These are phyloP conservation scores for Darksidea phi DNA, from an alignment of 495 filamentous ascomycete genomes.

Conservation along the genomic window DNA sequence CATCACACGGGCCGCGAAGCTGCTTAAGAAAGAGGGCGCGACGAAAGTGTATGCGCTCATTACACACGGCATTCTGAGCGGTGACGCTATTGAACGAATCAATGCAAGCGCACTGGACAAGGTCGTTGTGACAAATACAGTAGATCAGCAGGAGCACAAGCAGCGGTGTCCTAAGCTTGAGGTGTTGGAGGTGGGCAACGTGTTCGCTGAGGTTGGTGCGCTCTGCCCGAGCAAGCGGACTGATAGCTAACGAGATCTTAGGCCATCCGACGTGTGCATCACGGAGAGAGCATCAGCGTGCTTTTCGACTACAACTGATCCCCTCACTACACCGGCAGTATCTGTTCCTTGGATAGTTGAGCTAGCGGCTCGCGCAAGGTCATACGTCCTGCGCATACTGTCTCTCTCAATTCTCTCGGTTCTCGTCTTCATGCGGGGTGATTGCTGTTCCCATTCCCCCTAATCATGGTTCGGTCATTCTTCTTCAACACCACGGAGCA, in stretches of 20 bases:
- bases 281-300: slow-evolving; percentile 96
- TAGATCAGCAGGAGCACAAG: slow-evolving; percentile 81
- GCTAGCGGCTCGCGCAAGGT: not conserved
- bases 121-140: slow-evolving; percentile 90
- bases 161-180: slow-evolving; percentile 78
- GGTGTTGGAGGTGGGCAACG: slow-evolving; percentile 83
- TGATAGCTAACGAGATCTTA: slow-evolving; percentile 36
- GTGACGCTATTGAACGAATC: slow-evolving; percentile 91
- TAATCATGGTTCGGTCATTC: no score
- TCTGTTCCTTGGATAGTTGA: not conserved
- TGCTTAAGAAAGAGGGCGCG: slow-evolving; percentile 91
- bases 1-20: slow-evolving; percentile 93
- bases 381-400: not conserved
- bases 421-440: not conserved
- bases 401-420: not conserved
- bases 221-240: slow-evolving; percentile 6
- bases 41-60: slow-evolving; percentile 83
- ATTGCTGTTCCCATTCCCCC: no score
- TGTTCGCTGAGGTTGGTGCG: slow-evolving; percentile 79
- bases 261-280: slow-evolving; percentile 94
- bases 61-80: slow-evolving; percentile 91
- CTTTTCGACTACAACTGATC: slow-evolving; percentile 84
- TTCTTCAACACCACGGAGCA: no score
- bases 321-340: not conserved
- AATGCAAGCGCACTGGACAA: slow-evolving; percentile 86